Evolutionary conservation across 2,329 filamentous ascomycete genomes (phyloP), one percentile per base, ranked within the genome.

Genomic region (Aspergillus quadrilineatus): DNA sequence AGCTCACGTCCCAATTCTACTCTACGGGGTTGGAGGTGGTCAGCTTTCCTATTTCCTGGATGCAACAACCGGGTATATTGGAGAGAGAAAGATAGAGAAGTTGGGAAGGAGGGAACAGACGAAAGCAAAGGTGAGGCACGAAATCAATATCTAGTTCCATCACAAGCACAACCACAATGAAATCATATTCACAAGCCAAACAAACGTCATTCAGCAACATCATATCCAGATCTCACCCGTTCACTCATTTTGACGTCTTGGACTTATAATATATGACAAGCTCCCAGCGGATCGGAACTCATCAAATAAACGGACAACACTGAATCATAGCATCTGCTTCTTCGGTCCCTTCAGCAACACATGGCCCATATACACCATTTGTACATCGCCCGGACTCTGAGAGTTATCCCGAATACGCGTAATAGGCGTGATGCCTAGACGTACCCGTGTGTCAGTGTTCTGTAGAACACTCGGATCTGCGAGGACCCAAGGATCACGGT

Each of bases 381-480:
- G 58, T 7, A 61, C 50, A 4, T 46, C 50, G 4, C 34, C 53
- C 4, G 56, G 53, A 1, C 30, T 26, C 36, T 59, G 55, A 6
- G 63, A 58, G 42, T 65, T 59, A 37, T 65, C 57, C 14, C 65
- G 55, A 12, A 65, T 63, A 4, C 54, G 53, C 2, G 66, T 61
- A 15, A 57, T 61, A 4, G 68, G 68, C 2, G 63, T 65, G 44
- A 69, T 49, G 1, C 60, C 60, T 44, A 69, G 37, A 8, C 61
- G 55, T 5, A 71, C 60, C 12, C 54, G 46, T 12, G 48, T 48
- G 6, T 61, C 58, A n/a, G 60, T 50, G 3, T 48, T 51, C 39
- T 54, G 59, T 32, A 66, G 45, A 1, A 30, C 26, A n/a, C 56
- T 28, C 1, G 65, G 55, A 22, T 63, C 50, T 0, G 59, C 61